Percentiles rank a stretch among this genome's conserved stretches.
Conservation (phyloP, 192 early-diverging fungal species). For the Rhizoclosmatium sp. region DNA sequence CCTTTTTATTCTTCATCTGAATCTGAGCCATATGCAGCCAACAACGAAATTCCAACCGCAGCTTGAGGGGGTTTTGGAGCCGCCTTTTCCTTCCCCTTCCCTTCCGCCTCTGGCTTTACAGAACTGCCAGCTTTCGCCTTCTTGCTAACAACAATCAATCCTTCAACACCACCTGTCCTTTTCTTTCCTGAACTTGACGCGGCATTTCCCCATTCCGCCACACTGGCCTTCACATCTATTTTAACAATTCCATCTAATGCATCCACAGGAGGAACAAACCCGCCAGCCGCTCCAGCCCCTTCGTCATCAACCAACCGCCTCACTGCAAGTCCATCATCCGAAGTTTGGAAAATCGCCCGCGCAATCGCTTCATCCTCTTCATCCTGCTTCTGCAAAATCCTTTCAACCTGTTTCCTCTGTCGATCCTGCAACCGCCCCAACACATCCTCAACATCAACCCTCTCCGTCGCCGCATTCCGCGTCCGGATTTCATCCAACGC, state of each 20-base stretch:
- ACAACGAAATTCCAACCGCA: not conserved
- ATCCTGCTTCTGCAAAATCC: constrained; percentile 56
- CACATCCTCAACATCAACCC: constrained; percentile 73
- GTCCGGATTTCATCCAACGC: constrained; percentile 94
- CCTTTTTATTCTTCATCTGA: not conserved
- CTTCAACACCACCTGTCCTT: not conserved
- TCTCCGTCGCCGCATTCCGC: constrained; percentile 82
- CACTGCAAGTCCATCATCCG: constrained; percentile 69
- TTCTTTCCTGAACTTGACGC: not conserved
- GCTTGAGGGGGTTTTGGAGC: not conserved
- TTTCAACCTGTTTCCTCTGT: constrained; percentile 67
- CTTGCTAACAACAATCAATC: not conserved
- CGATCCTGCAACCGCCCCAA: constrained; percentile 58
- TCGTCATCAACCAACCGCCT: constrained; percentile 64
- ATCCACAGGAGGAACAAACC: constrained; percentile 1
- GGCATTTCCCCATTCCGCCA: constrained; percentile 10
- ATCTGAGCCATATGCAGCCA: constrained; percentile 34
- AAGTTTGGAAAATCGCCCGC: constrained; percentile 66
- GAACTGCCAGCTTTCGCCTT: not conserved
- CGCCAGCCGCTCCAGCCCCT: not conserved
- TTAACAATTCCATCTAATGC: not conserved
- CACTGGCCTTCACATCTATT: not conserved
- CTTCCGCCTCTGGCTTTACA: not conserved
- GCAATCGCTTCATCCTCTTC: constrained; percentile 73
- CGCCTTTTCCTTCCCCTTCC: not conserved